Evolutionary conservation across 164 flowering plant species (phyloP).

Genomic region (Cinnamomum micranthum): DNA sequence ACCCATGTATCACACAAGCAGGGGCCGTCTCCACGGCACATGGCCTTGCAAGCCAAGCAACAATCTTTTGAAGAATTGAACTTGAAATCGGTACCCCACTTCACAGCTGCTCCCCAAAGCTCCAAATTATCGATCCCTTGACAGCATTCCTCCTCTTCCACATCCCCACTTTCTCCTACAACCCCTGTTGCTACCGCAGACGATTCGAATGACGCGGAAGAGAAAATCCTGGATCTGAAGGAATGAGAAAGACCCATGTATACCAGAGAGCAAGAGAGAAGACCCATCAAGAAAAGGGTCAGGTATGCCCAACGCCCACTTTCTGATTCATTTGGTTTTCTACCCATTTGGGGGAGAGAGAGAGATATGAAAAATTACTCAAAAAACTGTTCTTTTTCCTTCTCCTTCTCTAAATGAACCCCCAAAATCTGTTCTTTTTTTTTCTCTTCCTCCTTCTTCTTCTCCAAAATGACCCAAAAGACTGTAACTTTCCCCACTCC

Average conservation of each 20-base stretch:
- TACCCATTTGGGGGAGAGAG: conserved; percentile 44
- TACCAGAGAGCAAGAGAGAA: conserved; percentile 45
- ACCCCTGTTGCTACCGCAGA: conserved; percentile 6
- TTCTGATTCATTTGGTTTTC: conserved; percentile 43
- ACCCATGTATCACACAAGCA: conserved; percentile 97
- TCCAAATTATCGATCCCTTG: conserved; percentile 74
- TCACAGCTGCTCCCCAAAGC: conserved; percentile 93
- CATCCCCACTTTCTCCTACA: background rate
- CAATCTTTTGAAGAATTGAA: conserved; percentile 63
- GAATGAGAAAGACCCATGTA: conserved; percentile 41
- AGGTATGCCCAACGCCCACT: conserved; percentile 32
- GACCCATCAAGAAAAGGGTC: conserved; percentile 36
- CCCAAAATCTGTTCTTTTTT: background rate
- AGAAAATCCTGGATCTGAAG: conserved; percentile 22
- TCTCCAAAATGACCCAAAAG: background rate
- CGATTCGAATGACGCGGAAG: background rate
- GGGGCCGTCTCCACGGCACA: conserved; percentile 85
- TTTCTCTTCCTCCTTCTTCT: background rate
- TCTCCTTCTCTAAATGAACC: background rate
- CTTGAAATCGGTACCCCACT: conserved; percentile 91
- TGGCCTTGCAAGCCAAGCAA: conserved; percentile 78
- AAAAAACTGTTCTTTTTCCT: background rate
- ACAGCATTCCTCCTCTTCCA: conserved; percentile 49
- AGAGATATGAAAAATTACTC: conserved; percentile 4
- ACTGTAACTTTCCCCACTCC: background rate